Evolutionary conservation across 2,329 filamentous ascomycete genomes (phyloP), one percentile per base, ranked within the genome.

Genomic region (Scedosporium boydii): DNA sequence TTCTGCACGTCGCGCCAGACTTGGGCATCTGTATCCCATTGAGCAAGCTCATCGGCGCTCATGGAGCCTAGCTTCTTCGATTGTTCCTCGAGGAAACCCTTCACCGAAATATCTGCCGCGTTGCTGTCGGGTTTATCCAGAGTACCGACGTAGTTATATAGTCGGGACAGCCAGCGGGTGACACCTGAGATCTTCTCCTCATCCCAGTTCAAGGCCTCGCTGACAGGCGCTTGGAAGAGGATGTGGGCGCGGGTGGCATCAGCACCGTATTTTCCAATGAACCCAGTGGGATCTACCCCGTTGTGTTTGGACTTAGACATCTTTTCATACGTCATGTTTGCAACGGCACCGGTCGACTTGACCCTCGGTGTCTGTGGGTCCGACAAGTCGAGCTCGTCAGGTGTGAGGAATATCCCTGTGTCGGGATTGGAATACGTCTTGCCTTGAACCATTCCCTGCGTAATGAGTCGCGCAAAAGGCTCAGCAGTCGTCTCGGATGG

Each of bases 251-350:
- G 81, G 2, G 90, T 92, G 5, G 90, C 87, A 72, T 96, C 92
- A 1, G 91, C 90, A 23, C 92, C 92, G 68, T 95, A 88, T 67
- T 84, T 85, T 6, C 80, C 76, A 63, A 95, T 90, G 66, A 88
- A 89, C 0, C 77, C 79, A 0, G 84, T 86, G 0, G 92, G 92
- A 70, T 96, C 91, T 6, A 96, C 90, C 27, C 92, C 92, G 70
- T 96, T 96, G 76, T 95, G 82, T 74, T 96, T 96, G 69, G 90
- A 96, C 76, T 96, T 96, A 46, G 90, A 95, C 92, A 96, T 96
- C 72, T 96, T 96, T 72, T 96, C 91, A 68, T 83, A 96, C 1
- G 84, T 87, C 18, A 91, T 74, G 29, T 77, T 82, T 1, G 88
- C 85, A 0, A 70, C 69, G 58, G 82, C 75, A 3, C 85, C 84